These are phyloP conservation scores for Eutypa lata DNA, from an alignment of 2,329 filamentous ascomycete species.

Conservation along the genomic window DNA sequence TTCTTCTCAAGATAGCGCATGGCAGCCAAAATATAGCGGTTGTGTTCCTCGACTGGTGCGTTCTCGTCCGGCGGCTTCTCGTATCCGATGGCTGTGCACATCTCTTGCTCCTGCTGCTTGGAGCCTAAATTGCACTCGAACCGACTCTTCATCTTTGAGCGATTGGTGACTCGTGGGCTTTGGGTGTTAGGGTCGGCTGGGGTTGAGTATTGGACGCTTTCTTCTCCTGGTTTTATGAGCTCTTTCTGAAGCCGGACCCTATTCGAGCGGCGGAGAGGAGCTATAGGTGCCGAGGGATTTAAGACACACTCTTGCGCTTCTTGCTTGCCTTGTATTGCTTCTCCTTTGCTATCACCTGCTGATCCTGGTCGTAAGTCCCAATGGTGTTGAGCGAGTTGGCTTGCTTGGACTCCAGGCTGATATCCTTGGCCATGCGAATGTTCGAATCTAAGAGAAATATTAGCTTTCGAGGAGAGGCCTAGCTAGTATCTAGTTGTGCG, in stretches of 20 bases:
- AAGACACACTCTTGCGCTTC: background rate
- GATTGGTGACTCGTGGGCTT: background rate
- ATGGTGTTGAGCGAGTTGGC: background rate
- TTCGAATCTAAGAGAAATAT: background rate
- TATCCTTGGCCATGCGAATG: background rate
- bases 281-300: background rate
- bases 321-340: background rate
- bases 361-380: background rate
- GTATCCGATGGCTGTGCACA: slow-evolving; percentile 2
- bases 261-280: background rate
- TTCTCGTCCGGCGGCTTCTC: background rate
- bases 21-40: slow-evolving; percentile 1
- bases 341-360: background rate
- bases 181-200: background rate
- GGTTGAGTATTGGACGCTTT: background rate
- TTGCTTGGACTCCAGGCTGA: background rate
- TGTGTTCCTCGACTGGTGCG: slow-evolving; percentile 5
- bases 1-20: slow-evolving; percentile 4
- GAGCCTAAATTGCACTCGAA: background rate
- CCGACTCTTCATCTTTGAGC: background rate
- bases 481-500: no score
- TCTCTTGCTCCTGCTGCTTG: slow-evolving; percentile 1
- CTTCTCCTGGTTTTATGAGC: background rate
- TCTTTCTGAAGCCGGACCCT: background rate
- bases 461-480: background rate